Evolutionary conservation across 495 filamentous ascomycete species (phyloP), one percentile per base, ranked within the genome.

Genomic region (Pseudevernia furfuracea): DNA sequence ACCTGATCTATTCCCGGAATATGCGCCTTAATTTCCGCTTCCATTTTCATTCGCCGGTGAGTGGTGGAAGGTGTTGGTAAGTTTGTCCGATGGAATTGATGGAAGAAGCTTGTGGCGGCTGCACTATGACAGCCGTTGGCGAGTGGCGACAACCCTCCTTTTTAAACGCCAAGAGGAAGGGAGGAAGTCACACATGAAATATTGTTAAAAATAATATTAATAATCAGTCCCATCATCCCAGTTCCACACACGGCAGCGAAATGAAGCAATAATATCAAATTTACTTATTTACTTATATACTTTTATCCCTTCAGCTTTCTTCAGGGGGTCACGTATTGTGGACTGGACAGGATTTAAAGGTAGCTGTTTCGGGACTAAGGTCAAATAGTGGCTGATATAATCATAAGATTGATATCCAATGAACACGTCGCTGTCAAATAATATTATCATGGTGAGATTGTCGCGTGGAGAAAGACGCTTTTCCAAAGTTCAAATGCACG

Each of bases 1-100:
- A 96, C 84, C 53, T 87, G 90, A 75, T 98, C 94, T 63, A 96
- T 87, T 67, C 88, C 87, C 58, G 94, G 93, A 63, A 98, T 85
- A 69, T 89, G 85, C 38, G 89, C 80, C 74, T 88, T 87, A 71
- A 98, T 89, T 81, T 97, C 89, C 68, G 88, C 81, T 77, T 98
- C 93, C 94, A 98, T 98, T 23, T 39, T 59, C 15, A 7, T 32
- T 55, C 0, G 25, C 30, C 30, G 49, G 49, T 53, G 25, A 53
- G 21, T 5, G n/a, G 9, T 52, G 11, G 48, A 19, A 28, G 25
- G 3, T 52, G 12, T n/a, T n/a, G n/a, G n/a, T n/a, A n/a, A n/a
- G n/a, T n/a, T n/a, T n/a, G n/a, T n/a, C n/a, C n/a, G n/a, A n/a
- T n/a, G n/a, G n/a, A n/a, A n/a, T n/a, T n/a, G n/a, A n/a, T n/a